phyloP scores from a whole-genome alignment of 108 stramenopile genomes.

The Skeletonema costatum region DNA sequence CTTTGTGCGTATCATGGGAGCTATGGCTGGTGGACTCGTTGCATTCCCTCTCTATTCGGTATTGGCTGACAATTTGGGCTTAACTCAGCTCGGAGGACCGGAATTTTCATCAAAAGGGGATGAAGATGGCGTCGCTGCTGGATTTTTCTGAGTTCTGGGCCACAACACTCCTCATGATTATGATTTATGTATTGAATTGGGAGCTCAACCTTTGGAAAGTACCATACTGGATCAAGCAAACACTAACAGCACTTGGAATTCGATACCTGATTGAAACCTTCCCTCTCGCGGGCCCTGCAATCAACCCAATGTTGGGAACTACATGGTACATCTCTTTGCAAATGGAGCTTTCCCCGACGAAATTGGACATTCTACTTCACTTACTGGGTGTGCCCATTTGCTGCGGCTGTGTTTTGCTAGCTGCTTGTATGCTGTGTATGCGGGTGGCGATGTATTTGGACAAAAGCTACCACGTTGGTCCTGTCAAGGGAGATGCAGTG shows the following conservation, averaged over 20 bases:
- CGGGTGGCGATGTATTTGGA: slow-evolving; percentile 79
- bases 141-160: slow-evolving; percentile 75
- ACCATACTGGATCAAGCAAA: slow-evolving; percentile 88
- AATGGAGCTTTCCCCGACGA: slow-evolving; percentile 60
- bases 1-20: slow-evolving; percentile 75
- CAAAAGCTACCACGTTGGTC: slow-evolving; percentile 70
- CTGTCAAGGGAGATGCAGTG: slow-evolving; percentile 55
- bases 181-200: slow-evolving; percentile 84
- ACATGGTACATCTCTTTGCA: slow-evolving; percentile 76
- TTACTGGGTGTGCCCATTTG: slow-evolving; percentile 80
- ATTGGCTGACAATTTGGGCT: slow-evolving; percentile 54
- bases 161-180: slow-evolving; percentile 70
- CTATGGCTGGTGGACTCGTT: slow-evolving; percentile 84
- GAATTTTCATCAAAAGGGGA: slow-evolving; percentile 67
- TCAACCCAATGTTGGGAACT: slow-evolving; percentile 92
- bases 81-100: slow-evolving; percentile 83
- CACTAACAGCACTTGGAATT: slow-evolving; percentile 82
- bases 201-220: slow-evolving; percentile 85
- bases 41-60: slow-evolving; percentile 80
- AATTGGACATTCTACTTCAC: slow-evolving; percentile 79
- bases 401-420: slow-evolving; percentile 72
- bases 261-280: slow-evolving; percentile 85
- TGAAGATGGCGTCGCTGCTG: slow-evolving; percentile 60
- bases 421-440: slow-evolving; percentile 71
- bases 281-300: slow-evolving; percentile 84